Evolutionary conservation across 805 yeast genomes (phyloP).

Genomic region (Candida morakotiae): DNA sequence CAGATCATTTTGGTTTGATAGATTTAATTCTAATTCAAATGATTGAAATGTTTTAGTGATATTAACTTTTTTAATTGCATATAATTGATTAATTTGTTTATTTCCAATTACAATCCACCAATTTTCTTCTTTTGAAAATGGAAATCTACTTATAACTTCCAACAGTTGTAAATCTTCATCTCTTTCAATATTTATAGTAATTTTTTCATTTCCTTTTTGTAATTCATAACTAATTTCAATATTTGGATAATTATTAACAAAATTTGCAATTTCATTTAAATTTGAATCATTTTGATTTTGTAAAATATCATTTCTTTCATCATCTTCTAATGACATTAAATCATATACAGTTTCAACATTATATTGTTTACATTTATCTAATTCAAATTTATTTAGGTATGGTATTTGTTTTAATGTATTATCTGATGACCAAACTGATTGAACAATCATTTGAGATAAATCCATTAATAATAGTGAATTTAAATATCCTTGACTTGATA

Average conservation of each 20-base stretch:
- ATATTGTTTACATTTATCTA: slow-evolving; percentile 50
- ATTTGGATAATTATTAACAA: slow-evolving; percentile 87
- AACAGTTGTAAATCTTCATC: slow-evolving; percentile 77
- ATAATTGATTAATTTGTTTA: slow-evolving; percentile 50
- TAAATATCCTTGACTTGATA: slow-evolving; percentile 76
- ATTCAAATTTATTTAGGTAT: slow-evolving; percentile 45
- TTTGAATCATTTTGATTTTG: slow-evolving; percentile 45
- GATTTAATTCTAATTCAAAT: slow-evolving; percentile 49
- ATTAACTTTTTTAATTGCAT: slow-evolving; percentile 65
- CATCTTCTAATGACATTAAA: slow-evolving; percentile 75
- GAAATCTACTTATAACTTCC: slow-evolving; percentile 54
- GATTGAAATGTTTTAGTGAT: slow-evolving; percentile 50
- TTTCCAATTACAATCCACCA: slow-evolving; percentile 94
- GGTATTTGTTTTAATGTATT: slow-evolving; percentile 78
- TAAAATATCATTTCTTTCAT: slow-evolving; percentile 60
- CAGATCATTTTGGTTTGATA: slow-evolving; percentile 61
- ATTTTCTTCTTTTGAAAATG: slow-evolving; percentile 56
- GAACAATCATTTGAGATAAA: slow-evolving; percentile 80
- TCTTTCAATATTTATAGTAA: slow-evolving; percentile 50
- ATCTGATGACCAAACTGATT: slow-evolving; percentile 81
- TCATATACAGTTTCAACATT: slow-evolving; percentile 74
- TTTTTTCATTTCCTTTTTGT: slow-evolving; percentile 40
- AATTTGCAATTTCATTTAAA: slow-evolving; percentile 69
- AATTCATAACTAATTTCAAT: slow-evolving; percentile 62
- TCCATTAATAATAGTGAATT: slow-evolving; percentile 84